A percentile compares a stretch with the other conserved stretches of the same genome.
These are phyloP conservation scores for Pulveroboletus sp. DNA, from an alignment of 768 basidiomycete species.

Conservation along the genomic window DNA sequence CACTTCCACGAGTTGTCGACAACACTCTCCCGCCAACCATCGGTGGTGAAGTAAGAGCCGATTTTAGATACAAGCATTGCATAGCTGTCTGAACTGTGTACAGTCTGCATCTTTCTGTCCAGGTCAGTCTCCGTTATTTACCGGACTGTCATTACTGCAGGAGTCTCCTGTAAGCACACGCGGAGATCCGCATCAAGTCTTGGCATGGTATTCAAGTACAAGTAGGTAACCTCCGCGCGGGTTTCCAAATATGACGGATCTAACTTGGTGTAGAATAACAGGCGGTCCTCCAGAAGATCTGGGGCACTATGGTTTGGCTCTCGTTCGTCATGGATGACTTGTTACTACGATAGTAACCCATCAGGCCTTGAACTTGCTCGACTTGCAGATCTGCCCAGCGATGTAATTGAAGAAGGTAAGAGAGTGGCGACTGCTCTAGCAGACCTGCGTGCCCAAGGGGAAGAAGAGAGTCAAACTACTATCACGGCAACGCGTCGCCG, in stretches of 20 bases:
- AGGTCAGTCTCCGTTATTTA: slow-evolving; percentile 40
- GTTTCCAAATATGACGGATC: neutral
- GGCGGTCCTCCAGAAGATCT: slow-evolving; percentile 62
- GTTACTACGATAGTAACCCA: neutral
- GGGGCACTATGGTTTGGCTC: slow-evolving; percentile 69
- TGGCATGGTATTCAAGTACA: slow-evolving; percentile 76
- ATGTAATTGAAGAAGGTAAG: slow-evolving; percentile 60
- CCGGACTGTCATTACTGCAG: neutral
- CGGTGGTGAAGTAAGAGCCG: slow-evolving; percentile 67
- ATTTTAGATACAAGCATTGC: neutral
- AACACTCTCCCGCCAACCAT: slow-evolving; percentile 72
- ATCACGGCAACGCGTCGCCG: slow-evolving; percentile 60
- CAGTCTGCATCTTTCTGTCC: slow-evolving; percentile 80
- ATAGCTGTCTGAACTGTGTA: neutral
- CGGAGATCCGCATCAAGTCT: slow-evolving; percentile 51
- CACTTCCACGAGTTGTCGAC: slow-evolving; percentile 78
- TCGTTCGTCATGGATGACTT: neutral
- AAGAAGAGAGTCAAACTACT: slow-evolving; percentile 58
- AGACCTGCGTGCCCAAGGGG: slow-evolving; percentile 49
- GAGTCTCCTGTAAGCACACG: slow-evolving; percentile 40
- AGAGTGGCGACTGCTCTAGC: slow-evolving; percentile 57
- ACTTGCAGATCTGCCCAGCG: slow-evolving; percentile 76
- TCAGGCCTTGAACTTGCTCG: slow-evolving; percentile 85
- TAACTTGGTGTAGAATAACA: slow-evolving; percentile 48
- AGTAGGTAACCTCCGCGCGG: slow-evolving; percentile 35